Percentiles rank a stretch among this genome's conserved stretches.
These are phyloP conservation scores for Cucurbita moschata DNA, from an alignment of 306 rosid species.

Conservation along the genomic window DNA sequence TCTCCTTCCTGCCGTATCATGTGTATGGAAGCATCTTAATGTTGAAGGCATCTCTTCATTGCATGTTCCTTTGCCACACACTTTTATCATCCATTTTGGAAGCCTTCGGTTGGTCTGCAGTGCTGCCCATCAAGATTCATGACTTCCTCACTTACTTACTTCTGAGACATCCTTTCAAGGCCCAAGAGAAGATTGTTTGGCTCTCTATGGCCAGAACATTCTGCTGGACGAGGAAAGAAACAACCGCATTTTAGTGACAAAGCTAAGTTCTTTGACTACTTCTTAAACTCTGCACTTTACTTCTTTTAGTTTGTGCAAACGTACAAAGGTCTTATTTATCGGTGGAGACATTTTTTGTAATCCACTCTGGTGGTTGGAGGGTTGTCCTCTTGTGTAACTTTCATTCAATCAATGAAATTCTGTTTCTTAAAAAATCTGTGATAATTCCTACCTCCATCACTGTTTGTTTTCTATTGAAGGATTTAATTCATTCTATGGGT, in stretches of 20 bases:
- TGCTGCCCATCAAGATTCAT: not conserved
- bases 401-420: too few species aligned
- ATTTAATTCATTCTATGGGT: too few species aligned
- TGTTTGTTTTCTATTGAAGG: too few species aligned
- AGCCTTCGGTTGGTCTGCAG: not conserved
- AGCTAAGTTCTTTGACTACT: not conserved
- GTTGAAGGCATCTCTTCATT: not conserved
- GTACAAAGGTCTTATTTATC: not conserved
- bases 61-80: not conserved
- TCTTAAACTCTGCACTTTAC: not conserved
- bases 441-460: too few species aligned
- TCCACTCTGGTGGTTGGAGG: too few species aligned
- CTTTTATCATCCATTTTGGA: not conserved
- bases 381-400: too few species aligned
- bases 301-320: not conserved
- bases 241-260: not conserved
- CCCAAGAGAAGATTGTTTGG: not conserved
- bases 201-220: not conserved
- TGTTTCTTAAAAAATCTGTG: too few species aligned
- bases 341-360: too few species aligned
- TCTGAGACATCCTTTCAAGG: not conserved
- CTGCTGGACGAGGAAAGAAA: not conserved
- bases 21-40: not conserved
- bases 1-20: not conserved
- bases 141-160: not conserved